Evolutionary conservation across 805 yeast species (phyloP).

Genomic region (Kodamaea nitidulidarum): DNA sequence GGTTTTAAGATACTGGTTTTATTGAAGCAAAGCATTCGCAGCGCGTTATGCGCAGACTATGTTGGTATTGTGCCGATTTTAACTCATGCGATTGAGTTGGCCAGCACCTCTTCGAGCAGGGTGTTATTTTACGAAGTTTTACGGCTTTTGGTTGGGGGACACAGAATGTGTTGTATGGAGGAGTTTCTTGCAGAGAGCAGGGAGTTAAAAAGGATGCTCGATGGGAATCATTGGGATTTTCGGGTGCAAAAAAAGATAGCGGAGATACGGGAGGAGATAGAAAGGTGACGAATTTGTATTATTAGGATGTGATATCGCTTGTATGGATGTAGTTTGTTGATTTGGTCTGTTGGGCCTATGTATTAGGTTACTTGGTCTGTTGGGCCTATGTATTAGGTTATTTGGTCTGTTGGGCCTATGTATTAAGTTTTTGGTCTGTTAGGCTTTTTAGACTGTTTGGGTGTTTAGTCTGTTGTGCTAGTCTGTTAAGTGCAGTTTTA

Average conservation of each 20-base stretch:
- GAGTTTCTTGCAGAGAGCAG: slow-evolving; percentile 21
- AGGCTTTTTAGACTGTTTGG: too few species aligned
- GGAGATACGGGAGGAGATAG: background rate
- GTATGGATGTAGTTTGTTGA: too few species aligned
- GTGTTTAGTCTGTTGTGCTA: too few species aligned
- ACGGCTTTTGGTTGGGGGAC: slow-evolving; percentile 20
- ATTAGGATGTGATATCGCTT: too few species aligned
- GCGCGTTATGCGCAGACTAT: slow-evolving; percentile 28
- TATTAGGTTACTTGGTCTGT: too few species aligned
- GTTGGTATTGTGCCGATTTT: slow-evolving; percentile 30
- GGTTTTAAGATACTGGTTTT: slow-evolving; percentile 16
- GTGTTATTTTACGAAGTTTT: slow-evolving; percentile 26
- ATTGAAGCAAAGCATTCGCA: slow-evolving; percentile 14
- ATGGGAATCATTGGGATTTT: background rate
- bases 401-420: too few species aligned
- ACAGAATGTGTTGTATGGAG: slow-evolving; percentile 32
- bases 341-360: too few species aligned
- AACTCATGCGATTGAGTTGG: slow-evolving; percentile 29
- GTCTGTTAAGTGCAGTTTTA: too few species aligned
- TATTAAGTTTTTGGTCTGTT: too few species aligned
- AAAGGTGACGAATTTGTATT: too few species aligned
- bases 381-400: too few species aligned
- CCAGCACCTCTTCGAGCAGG: slow-evolving; percentile 12
- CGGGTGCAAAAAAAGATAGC: too few species aligned
- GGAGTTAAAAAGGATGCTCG: background rate